phyloP scores from a whole-genome alignment of 2,329 filamentous ascomycete genomes.

The Stemphylium beticola region DNA sequence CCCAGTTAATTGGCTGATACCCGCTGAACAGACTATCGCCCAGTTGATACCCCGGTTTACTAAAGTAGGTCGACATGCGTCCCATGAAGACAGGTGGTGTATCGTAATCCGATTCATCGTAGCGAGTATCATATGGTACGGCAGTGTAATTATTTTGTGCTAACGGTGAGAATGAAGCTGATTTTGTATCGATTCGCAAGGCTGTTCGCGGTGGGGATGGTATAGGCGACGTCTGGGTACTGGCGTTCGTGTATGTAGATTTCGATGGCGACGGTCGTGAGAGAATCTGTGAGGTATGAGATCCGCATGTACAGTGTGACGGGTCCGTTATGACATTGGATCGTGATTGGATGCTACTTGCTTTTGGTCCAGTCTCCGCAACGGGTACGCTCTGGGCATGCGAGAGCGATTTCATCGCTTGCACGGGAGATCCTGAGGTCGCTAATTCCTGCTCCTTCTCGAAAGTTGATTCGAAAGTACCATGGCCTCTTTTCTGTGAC shows the following conservation, averaged over 20 bases:
- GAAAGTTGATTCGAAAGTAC: background rate
- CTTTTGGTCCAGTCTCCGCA: background rate
- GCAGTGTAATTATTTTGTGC: slow-evolving; percentile 14
- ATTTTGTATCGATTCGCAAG: slow-evolving; percentile 21
- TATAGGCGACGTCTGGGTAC: slow-evolving; percentile 32
- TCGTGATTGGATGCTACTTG: background rate
- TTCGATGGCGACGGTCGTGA: background rate
- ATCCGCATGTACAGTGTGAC: slow-evolving; percentile 22
- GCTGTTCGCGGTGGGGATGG: slow-evolving; percentile 7
- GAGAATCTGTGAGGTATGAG: slow-evolving; percentile 6
- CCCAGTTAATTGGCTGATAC: slow-evolving; percentile 24
- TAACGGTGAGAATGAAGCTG: slow-evolving; percentile 6
- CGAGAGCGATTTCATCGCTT: background rate
- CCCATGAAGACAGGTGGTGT: slow-evolving; percentile 41
- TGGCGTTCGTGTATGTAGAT: slow-evolving; percentile 27
- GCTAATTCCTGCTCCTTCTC: background rate
- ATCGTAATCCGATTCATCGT: slow-evolving; percentile 10
- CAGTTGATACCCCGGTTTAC: slow-evolving; percentile 41
- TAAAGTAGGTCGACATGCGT: slow-evolving; percentile 42
- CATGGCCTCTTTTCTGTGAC: background rate
- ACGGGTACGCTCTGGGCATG: background rate
- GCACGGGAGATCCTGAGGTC: background rate
- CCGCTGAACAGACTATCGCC: slow-evolving; percentile 38
- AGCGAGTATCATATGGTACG: slow-evolving; percentile 14
- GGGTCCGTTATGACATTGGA: background rate